Evolutionary conservation across 2,329 filamentous ascomycete genomes (phyloP).

Genomic region (Epichloe elymi): DNA sequence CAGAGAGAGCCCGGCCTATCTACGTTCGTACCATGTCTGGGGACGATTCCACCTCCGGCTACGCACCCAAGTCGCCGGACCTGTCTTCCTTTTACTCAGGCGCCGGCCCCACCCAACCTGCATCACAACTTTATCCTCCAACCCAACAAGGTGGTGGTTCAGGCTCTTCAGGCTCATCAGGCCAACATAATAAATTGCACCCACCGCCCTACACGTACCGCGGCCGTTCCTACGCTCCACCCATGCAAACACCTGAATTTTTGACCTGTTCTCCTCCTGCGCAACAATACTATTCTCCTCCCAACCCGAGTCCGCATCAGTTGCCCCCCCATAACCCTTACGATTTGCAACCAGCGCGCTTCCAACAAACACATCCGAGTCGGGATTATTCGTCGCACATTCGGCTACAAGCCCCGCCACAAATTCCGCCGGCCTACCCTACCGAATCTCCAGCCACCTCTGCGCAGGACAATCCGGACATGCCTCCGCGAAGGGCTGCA

Average conservation of each 20-base stretch:
- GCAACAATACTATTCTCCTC: constrained; percentile 11
- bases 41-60: constrained; percentile 27
- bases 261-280: constrained; percentile 12
- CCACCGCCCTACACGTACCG: constrained; percentile 15
- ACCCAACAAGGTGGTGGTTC: not conserved
- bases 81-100: constrained; percentile 42
- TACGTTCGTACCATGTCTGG: constrained; percentile 27
- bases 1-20: not conserved
- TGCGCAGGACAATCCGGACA: constrained; percentile 11
- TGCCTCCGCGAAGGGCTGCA: constrained; percentile 21
- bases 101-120: constrained; percentile 13
- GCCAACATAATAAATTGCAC: constrained; percentile 24
- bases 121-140: constrained; percentile 8
- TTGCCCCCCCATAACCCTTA: constrained; percentile 6
- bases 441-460: not conserved
- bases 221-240: constrained; percentile 14
- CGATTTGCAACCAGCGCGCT: constrained; percentile 8
- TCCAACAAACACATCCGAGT: constrained; percentile 3
- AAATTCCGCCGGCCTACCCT: constrained; percentile 1
- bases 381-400: not conserved
- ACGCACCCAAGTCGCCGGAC: constrained; percentile 46
- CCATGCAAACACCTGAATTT: constrained; percentile 17
- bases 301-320: constrained; percentile 7
- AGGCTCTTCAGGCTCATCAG: not conserved
- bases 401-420: constrained; percentile 2